phyloP scores from a whole-genome alignment of 1,284 basidiomycete genomes.

The Vanrija pseudolonga region DNA sequence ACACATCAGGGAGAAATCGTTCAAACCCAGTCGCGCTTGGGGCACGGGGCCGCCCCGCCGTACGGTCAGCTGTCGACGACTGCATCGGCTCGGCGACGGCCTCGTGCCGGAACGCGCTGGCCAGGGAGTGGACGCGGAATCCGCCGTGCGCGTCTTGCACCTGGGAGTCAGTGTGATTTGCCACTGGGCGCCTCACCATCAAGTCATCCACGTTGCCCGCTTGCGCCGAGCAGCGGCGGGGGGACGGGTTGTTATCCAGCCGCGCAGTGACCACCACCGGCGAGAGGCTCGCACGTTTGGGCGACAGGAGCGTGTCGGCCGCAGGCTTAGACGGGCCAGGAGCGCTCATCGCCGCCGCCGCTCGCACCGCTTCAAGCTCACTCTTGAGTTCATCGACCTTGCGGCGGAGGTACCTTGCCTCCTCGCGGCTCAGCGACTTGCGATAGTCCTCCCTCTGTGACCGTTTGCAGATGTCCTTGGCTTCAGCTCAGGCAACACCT shows the following conservation, averaged over 20 bases:
- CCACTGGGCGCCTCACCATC: conserved; percentile 5
- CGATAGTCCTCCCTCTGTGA: conserved; percentile 27
- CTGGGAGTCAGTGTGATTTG: conserved; percentile 1
- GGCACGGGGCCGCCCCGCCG: no score
- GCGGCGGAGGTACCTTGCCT: conserved; percentile 25
- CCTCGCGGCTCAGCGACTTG: conserved; percentile 24
- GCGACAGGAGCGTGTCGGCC: not conserved
- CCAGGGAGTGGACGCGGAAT: conserved; percentile 15
- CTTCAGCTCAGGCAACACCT: not conserved
- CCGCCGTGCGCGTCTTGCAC: conserved; percentile 16
- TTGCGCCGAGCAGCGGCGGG: no score
- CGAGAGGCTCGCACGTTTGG: no score
- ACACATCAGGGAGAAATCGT: conserved; percentile 12
- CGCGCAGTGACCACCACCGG: no score
- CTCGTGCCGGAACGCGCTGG: conserved; percentile 10
- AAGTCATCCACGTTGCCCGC: conserved; percentile 3
- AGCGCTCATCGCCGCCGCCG: no score
- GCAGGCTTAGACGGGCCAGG: not conserved
- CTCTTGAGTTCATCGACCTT: conserved; percentile 26
- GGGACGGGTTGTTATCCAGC: no score
- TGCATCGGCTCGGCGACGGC: not conserved
- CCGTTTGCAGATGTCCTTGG: conserved; percentile 33
- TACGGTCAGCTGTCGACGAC: no score
- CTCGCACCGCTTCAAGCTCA: not conserved
- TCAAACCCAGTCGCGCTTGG: not conserved